Evolutionary conservation across 2,329 filamentous ascomycete genomes (phyloP).

Genomic region (Myriangium duriaei): DNA sequence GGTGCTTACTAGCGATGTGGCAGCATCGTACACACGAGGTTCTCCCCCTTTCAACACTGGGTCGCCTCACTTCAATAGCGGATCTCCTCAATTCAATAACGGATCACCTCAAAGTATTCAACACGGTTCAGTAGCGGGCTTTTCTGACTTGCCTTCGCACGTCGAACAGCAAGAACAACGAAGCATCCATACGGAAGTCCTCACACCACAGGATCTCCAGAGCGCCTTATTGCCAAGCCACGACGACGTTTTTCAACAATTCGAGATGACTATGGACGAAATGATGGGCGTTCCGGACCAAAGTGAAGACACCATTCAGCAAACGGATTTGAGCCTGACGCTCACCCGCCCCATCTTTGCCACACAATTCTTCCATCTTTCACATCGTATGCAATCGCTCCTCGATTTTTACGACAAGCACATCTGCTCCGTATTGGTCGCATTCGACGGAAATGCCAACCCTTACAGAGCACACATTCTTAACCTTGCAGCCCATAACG

Average conservation of each 20-base stretch:
- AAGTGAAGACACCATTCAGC: constrained; percentile 2
- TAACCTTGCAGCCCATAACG: constrained; percentile 61
- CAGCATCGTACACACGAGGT: constrained; percentile 2
- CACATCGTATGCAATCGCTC: constrained; percentile 72
- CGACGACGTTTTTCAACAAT: constrained; percentile 6
- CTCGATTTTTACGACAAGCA: constrained; percentile 90
- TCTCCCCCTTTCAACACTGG: constrained; percentile 4
- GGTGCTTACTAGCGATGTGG: constrained; percentile 1
- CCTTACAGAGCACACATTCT: constrained; percentile 78
- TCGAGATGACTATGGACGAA: constrained; percentile 10
- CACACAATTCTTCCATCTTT: constrained; percentile 42
- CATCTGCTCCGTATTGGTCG: constrained; percentile 83
- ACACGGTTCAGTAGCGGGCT: constrained; percentile 7
- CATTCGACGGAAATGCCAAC: constrained; percentile 75
- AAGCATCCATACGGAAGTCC: neutral
- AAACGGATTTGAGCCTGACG: constrained; percentile 12
- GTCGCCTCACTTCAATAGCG: constrained; percentile 4
- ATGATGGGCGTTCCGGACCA: constrained; percentile 11
- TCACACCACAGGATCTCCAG: neutral
- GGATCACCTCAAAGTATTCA: constrained; percentile 6
- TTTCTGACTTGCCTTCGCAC: constrained; percentile 4
- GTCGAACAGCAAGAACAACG: constrained; percentile 3
- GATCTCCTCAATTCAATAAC: constrained; percentile 4
- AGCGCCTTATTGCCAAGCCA: constrained; percentile 1
- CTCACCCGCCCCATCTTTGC: constrained; percentile 22